A percentile compares a stretch with the other conserved stretches of the same genome.
Evolutionary conservation across 2,329 filamentous ascomycete genomes (phyloP).

Genomic region (Cercospora nicotianae): DNA sequence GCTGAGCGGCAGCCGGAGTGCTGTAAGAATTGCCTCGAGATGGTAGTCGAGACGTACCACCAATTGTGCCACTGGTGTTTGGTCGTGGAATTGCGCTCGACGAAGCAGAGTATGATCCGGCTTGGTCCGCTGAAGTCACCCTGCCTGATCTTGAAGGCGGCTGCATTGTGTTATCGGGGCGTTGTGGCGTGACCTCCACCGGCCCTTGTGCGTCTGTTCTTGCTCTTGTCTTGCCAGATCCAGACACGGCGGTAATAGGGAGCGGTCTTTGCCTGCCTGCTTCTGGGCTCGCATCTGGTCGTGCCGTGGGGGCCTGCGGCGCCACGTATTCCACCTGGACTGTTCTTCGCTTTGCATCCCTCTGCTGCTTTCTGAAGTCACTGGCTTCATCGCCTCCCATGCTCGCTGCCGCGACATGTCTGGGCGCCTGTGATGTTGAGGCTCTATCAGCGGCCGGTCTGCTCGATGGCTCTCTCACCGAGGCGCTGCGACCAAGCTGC

Average conservation of each 20-base stretch:
- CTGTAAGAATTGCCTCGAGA: constrained; percentile 77
- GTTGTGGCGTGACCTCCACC: constrained; percentile 42
- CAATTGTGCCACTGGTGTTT: constrained; percentile 76
- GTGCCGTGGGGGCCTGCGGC: constrained; percentile 79
- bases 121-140: constrained; percentile 50
- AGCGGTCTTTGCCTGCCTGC: constrained; percentile 18
- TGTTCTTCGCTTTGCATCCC: constrained; percentile 88
- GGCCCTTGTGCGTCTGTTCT: constrained; percentile 59
- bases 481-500: constrained; percentile 77
- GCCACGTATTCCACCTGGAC: constrained; percentile 98
- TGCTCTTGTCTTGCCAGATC: constrained; percentile 47
- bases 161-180: constrained; percentile 33
- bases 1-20: constrained; percentile 80
- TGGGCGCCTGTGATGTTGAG: constrained; percentile 22
- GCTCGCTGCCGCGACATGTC: constrained; percentile 25
- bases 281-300: constrained; percentile 57
- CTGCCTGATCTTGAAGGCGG: constrained; percentile 45
- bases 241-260: constrained; percentile 31
- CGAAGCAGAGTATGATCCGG: constrained; percentile 36
- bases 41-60: constrained; percentile 60
- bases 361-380: constrained; percentile 51
- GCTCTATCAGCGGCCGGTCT: constrained; percentile 28
- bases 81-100: constrained; percentile 59
- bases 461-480: constrained; percentile 79
- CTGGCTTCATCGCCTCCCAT: constrained; percentile 29